Conservation (phyloP, 495 filamentous ascomycete genomes). For the Hapsidospora chrysogenum region DNA sequence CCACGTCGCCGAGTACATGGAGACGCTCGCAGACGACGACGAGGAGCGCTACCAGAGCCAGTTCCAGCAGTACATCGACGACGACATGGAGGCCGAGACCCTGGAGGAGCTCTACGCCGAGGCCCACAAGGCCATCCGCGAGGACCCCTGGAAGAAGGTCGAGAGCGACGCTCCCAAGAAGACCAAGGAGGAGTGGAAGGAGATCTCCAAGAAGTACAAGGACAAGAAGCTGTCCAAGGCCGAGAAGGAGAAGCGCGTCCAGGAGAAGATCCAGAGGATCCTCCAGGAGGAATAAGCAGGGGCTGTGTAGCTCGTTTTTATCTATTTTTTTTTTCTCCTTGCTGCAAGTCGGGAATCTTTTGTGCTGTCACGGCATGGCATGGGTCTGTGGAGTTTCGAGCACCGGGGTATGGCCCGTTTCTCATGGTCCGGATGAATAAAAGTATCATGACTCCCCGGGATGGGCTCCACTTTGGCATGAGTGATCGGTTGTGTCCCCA, state of each 20-base stretch:
- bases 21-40: slow-evolving; percentile 97
- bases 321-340: background rate
- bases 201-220: slow-evolving; percentile 80
- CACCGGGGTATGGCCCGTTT: too few relatives aligned
- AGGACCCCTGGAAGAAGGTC: slow-evolving; percentile 91
- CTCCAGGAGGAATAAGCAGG: slow-evolving; percentile 23
- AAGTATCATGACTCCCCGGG: background rate
- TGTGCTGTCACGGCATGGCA: background rate
- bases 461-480: too few relatives aligned
- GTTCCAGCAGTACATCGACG: slow-evolving; percentile 93
- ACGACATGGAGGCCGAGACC: slow-evolving; percentile 89
- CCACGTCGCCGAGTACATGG: slow-evolving; percentile 99
- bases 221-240: slow-evolving; percentile 58
- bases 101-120: slow-evolving; percentile 93
- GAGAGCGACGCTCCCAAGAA: slow-evolving; percentile 68
- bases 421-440: background rate
- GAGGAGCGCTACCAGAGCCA: slow-evolving; percentile 98
- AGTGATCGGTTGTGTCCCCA: too few relatives aligned
- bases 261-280: slow-evolving; percentile 74
- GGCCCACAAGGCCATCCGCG: slow-evolving; percentile 92
- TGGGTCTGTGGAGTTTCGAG: background rate
- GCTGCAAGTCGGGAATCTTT: too few relatives aligned
- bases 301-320: background rate
- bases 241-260: slow-evolving; percentile 60
- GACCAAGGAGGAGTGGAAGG: slow-evolving; percentile 94